phyloP scores from a whole-genome alignment of 1,284 basidiomycete genomes.

The Rhodotorula sp. region DNA sequence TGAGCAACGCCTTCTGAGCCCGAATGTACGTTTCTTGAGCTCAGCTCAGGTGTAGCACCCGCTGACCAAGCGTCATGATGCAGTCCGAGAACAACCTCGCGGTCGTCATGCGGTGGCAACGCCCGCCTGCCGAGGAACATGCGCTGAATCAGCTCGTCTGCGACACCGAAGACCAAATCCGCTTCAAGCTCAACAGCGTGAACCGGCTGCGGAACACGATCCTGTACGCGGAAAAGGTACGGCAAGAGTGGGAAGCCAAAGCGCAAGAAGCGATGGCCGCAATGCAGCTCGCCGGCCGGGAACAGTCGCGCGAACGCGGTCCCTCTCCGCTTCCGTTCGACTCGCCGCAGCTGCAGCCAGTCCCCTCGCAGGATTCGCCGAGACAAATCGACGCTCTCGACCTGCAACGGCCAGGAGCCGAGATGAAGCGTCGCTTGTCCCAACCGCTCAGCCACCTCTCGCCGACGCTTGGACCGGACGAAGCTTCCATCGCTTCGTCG shows the following conservation, averaged over 20 bases:
- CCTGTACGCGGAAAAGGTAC: conserved; percentile 92
- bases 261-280: conserved; percentile 66
- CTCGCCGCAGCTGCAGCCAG: conserved; percentile 49
- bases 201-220: conserved; percentile 98
- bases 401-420: conserved; percentile 43
- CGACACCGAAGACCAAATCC: conserved; percentile 83
- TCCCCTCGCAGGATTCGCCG: conserved; percentile 23
- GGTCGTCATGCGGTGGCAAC: conserved; percentile 76
- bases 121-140: conserved; percentile 77
- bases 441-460: conserved; percentile 41
- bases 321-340: conserved; percentile 53
- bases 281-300: conserved; percentile 52
- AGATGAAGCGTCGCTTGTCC: conserved; percentile 37
- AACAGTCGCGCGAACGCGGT: conserved; percentile 54
- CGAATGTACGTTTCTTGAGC: conserved; percentile 30
- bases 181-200: conserved; percentile 90
- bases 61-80: conserved; percentile 55
- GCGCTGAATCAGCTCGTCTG: conserved; percentile 76
- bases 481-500: conserved; percentile 11
- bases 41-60: too few species aligned
- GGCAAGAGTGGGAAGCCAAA: conserved; percentile 93
- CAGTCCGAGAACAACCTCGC: conserved; percentile 70
- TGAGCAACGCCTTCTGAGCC: conserved; percentile 80
- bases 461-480: conserved; percentile 21
- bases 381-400: conserved; percentile 30